phyloP scores from a whole-genome alignment of 345 rosid genomes.

The Dovyalis caffra region DNA sequence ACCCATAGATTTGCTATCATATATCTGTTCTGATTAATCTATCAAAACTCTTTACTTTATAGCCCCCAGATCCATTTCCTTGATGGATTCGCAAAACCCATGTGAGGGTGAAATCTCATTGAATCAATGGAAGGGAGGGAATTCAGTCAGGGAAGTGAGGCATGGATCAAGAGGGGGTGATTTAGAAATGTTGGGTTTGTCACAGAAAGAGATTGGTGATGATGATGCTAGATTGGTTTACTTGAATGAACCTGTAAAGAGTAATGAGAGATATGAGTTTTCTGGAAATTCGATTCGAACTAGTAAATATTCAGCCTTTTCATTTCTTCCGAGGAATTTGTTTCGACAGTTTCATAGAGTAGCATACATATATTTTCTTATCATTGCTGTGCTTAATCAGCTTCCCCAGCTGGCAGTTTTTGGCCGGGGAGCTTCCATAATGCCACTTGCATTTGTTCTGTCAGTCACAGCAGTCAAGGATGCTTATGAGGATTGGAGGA shows the following conservation, averaged over 20 bases:
- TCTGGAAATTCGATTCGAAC: conserved; percentile 2
- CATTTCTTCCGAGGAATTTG: conserved; percentile 11
- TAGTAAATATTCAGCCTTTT: conserved; percentile 2
- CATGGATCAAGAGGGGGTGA: neutral
- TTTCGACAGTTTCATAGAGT: conserved; percentile 16
- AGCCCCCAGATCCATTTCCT: neutral
- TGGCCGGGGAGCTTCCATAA: neutral
- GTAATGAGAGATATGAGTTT: neutral
- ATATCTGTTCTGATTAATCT: neutral
- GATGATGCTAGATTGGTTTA: neutral
- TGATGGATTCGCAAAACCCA: neutral
- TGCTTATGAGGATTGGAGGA: conserved; percentile 16
- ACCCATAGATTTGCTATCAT: neutral
- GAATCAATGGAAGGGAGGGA: neutral
- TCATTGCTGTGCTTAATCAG: conserved; percentile 3
- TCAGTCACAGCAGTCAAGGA: conserved; percentile 13
- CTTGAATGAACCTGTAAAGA: neutral
- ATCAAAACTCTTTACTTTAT: neutral
- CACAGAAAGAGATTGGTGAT: neutral
- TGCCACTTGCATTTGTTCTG: conserved; percentile 7
- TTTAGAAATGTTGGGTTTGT: neutral
- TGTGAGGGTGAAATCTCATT: neutral
- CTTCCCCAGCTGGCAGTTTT: neutral
- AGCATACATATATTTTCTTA: conserved; percentile 13
- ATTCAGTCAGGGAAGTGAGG: neutral